Base-by-base conservation (phyloP, 495 filamentous ascomycete genomes). In the Lophium mytilinum region DNA sequence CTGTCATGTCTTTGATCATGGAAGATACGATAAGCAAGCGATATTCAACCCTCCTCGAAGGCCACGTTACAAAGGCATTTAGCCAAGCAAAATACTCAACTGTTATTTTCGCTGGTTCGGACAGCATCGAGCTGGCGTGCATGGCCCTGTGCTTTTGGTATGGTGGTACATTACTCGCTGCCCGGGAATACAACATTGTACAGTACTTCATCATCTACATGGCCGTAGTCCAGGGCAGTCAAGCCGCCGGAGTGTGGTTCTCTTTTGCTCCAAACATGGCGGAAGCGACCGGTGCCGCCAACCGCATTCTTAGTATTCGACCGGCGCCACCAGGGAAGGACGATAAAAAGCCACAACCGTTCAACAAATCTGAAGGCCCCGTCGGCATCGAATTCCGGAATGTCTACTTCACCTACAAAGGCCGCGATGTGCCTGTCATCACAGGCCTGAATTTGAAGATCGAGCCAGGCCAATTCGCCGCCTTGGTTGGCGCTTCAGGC, bases 381-480 rank as follows among this genome's bases (percentile, higher is more conserved):
- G 50, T 60, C 11, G 50, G 47, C 19, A 77, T 92, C 56, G 87
- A 90, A 61, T 89, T 92, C 71, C 78, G 78, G 6, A 80, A 90
- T 52, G 88, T 91, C 11, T 82, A 89, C 64, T 91, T 91, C 76
- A 55, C 52, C 1, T 68, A 68, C 50, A 62, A 62, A 45, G 50
- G 54, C 46, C 62, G 65, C 51, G 48, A 59, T 11, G 49, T 63
- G 0, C 65, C 86, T 15, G 86, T 91, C 42, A 80, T 92, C 18
- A 82, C 83, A 37, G 86, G 86, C 14, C 70, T 92, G 53, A 83
- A 88, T 69, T 70, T 92, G 47, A 79, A 57, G 18, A 82, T 90
- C 50, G 78, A 83, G 52, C 85, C 84, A 0, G 89, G 88, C 9
- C 86, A 85, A 68, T 90, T 89, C 68, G 77, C 90, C 37, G 89